Evolutionary conservation across 225 moss, liverwort and hornwort genomes (phyloP), one percentile per base, ranked within the genome.

Genomic region (Marchantia paleacea): DNA sequence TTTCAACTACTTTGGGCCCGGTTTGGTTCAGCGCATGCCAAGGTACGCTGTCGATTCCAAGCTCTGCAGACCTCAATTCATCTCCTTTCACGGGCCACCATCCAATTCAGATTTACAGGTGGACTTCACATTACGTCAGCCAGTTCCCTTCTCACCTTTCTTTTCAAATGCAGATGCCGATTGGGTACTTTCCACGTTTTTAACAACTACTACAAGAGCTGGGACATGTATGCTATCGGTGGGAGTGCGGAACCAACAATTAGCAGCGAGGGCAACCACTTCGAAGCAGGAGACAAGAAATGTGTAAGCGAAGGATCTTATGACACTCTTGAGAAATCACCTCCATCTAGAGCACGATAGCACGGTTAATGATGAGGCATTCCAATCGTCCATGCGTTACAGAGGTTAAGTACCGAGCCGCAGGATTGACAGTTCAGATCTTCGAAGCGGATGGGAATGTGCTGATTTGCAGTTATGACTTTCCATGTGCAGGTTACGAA

Each of bases 111-210:
- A 9, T 0, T n/a, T n/a, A n/a, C n/a, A n/a, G n/a, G n/a, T n/a
- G n/a, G n/a, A n/a, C n/a, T n/a, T 68, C 26, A 67, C 66, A 26
- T 7, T 7, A 30, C 3, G 12, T 12, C 10, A 29, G 12, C 13
- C 30, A 68, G 12, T 26, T 13, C 26, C 12, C 68, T 14, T 63
- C 11, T 28, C n/a, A 11, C 54, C 14, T 26, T 25, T 18, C 1
- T 76, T 29, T 58, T 57, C 31, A 4, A 6, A 22, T 82, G 75
- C 87, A 95, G 93, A 50, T 85, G 91, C 54, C 88, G 96, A 26
- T 85, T 92, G 73, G 96, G 96, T 12, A 89, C 84, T 55, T 92
- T 92, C 79, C 92, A 96, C 78, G 86, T 96, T 0, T 90, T 94
- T 4, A 96, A 94, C 82, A 96, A 96, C 63, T 91, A 83, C 81